These are phyloP conservation scores for Solanum pinnatisectum DNA, from an alignment of 257 asterid genomes.

Conservation along the genomic window DNA sequence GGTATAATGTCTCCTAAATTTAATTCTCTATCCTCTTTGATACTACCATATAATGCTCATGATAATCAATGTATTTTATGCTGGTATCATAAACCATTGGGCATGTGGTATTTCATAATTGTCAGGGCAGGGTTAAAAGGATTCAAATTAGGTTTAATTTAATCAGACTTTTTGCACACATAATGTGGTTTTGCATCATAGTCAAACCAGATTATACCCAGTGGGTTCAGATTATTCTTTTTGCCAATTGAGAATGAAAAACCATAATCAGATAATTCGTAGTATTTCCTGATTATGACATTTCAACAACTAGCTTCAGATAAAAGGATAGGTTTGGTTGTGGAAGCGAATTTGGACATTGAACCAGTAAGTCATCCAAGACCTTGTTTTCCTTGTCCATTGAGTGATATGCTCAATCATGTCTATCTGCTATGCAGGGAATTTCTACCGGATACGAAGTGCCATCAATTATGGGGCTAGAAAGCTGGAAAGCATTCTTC, in stretches of 20 bases:
- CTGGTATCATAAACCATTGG: not conserved
- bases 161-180: not conserved
- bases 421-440: constrained; percentile 31
- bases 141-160: not conserved
- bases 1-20: constrained; percentile 26
- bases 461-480: constrained; percentile 79
- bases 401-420: not conserved
- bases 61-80: not conserved
- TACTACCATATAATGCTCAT: not conserved
- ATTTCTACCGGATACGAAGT: constrained; percentile 75
- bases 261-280: not conserved
- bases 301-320: not conserved
- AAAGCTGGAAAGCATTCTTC: constrained; percentile 52
- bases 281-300: not conserved
- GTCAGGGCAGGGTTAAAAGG: not conserved
- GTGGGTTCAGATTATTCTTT: not conserved
- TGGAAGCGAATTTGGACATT: not conserved
- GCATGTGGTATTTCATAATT: not conserved
- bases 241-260: not conserved
- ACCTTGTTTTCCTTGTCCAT: not conserved
- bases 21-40: not conserved
- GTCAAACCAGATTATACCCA: not conserved
- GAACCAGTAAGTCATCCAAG: not conserved
- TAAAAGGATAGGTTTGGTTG: not conserved
- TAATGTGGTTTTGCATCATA: not conserved